A percentile compares a stretch with the other conserved stretches of the same genome.
These are phyloP conservation scores for Backusella australiensis DNA, from an alignment of 192 early-diverging fungal species.

Conservation along the genomic window DNA sequence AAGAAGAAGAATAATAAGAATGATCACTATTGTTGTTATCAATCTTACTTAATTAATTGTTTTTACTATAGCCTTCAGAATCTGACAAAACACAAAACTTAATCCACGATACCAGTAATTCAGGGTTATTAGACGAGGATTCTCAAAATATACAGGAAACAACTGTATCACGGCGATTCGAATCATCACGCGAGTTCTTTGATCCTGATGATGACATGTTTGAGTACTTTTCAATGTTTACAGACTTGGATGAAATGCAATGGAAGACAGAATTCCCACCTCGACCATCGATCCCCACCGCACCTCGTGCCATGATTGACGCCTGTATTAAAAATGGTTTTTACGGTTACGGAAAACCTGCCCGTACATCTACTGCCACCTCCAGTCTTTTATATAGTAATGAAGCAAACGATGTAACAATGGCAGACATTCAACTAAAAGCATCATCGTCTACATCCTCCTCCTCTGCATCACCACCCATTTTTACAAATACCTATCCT, in stretches of 20 bases:
- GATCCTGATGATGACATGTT: slow-evolving; percentile 35
- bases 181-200: slow-evolving; percentile 32
- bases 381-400: background rate
- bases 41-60: background rate
- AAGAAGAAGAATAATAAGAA: background rate
- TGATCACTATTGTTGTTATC: background rate
- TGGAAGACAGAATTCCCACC: slow-evolving; percentile 19
- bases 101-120: background rate
- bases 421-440: background rate
- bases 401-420: background rate
- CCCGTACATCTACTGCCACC: background rate
- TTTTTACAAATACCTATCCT: background rate
- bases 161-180: slow-evolving; percentile 1
- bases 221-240: slow-evolving; percentile 26
- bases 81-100: background rate
- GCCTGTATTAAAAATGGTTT: slow-evolving; percentile 13
- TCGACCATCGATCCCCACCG: slow-evolving; percentile 27
- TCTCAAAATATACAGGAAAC: background rate
- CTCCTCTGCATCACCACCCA: background rate
- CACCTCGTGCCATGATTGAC: slow-evolving; percentile 32
- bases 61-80: background rate
- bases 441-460: background rate
- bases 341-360: slow-evolving; percentile 2
- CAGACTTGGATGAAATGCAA: slow-evolving; percentile 18
- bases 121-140: background rate